Conservation (phyloP, 73 alveolate species). For the Tetrahymena borealis region DNA sequence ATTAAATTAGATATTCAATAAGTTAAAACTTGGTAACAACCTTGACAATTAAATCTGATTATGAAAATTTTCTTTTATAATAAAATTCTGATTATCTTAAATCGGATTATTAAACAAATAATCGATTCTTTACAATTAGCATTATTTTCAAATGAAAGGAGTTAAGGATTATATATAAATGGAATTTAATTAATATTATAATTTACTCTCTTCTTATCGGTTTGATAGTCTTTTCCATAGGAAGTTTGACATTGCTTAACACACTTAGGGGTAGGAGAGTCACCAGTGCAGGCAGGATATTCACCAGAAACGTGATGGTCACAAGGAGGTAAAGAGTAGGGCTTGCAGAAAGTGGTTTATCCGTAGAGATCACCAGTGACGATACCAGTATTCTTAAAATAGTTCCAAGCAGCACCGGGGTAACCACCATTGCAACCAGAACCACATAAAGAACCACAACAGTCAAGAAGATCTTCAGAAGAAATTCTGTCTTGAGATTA, state of each 20-base stretch:
- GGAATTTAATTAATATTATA: neutral
- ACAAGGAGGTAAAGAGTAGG: conserved; percentile 58
- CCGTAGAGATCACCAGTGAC: conserved; percentile 52
- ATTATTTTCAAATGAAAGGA: too few species aligned
- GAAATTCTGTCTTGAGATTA: conserved; percentile 11
- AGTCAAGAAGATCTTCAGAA: conserved; percentile 5
- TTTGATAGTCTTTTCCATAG: neutral
- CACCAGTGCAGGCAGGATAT: conserved; percentile 21
- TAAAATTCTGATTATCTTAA: too few species aligned
- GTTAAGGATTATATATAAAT: too few species aligned
- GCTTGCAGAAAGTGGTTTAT: conserved; percentile 46
- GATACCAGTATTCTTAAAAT: conserved; percentile 59
- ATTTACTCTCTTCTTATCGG: too few species aligned
- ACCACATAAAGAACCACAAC: conserved; percentile 18
- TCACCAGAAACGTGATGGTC: conserved; percentile 42
- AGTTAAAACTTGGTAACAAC: too few species aligned
- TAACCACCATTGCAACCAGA: conserved; percentile 91
- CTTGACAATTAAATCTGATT: too few species aligned
- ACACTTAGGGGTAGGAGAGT: conserved; percentile 53
- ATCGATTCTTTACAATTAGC: too few species aligned
- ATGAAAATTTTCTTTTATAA: too few species aligned
- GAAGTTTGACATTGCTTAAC: conserved; percentile 45
- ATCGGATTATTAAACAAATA: too few species aligned
- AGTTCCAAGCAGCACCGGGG: conserved; percentile 74
- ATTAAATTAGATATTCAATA: too few species aligned